Percentiles rank a stretch among this genome's conserved stretches.
These are phyloP conservation scores for Monosporascus sp. DNA, from an alignment of 2,329 filamentous ascomycete genomes.

Conservation along the genomic window DNA sequence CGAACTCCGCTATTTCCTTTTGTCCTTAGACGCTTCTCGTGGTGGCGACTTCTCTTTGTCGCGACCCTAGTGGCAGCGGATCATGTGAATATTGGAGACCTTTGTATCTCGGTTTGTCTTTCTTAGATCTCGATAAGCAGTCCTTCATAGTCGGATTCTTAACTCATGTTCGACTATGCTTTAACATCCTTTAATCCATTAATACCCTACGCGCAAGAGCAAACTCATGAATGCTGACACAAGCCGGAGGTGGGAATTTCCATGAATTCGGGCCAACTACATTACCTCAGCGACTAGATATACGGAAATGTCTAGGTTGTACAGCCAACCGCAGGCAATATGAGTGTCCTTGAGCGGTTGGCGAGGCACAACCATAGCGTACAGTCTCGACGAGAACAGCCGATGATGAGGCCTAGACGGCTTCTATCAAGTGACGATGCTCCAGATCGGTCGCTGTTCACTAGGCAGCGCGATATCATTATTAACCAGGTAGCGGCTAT, in stretches of 20 bases:
- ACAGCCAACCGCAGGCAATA: neutral
- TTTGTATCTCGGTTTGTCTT: too few relatives aligned
- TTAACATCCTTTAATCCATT: too few relatives aligned
- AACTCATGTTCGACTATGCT: too few relatives aligned
- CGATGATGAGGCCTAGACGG: slow-evolving; percentile 17
- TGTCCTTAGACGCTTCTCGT: neutral
- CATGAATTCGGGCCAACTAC: too few relatives aligned
- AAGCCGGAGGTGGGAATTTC: too few relatives aligned
- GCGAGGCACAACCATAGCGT: slow-evolving; percentile 17
- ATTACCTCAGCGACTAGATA: too few relatives aligned
- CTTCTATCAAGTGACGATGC: slow-evolving; percentile 17
- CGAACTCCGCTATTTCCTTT: neutral
- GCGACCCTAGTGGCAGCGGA: neutral
- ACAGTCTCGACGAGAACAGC: slow-evolving; percentile 12
- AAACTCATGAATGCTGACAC: too few relatives aligned
- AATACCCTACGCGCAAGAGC: too few relatives aligned
- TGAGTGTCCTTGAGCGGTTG: slow-evolving; percentile 24
- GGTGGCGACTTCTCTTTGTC: neutral
- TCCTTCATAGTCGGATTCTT: too few relatives aligned
- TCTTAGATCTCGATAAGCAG: too few relatives aligned
- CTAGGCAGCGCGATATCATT: slow-evolving; percentile 19
- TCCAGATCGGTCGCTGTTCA: slow-evolving; percentile 14
- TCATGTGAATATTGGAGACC: too few relatives aligned
- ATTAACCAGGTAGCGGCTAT: slow-evolving; percentile 19
- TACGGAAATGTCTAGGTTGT: too few relatives aligned